A percentile compares a stretch with the other conserved stretches of the same genome.
Evolutionary conservation across 768 basidiomycete genomes (phyloP).

Genomic region (Amanita brunnescens): DNA sequence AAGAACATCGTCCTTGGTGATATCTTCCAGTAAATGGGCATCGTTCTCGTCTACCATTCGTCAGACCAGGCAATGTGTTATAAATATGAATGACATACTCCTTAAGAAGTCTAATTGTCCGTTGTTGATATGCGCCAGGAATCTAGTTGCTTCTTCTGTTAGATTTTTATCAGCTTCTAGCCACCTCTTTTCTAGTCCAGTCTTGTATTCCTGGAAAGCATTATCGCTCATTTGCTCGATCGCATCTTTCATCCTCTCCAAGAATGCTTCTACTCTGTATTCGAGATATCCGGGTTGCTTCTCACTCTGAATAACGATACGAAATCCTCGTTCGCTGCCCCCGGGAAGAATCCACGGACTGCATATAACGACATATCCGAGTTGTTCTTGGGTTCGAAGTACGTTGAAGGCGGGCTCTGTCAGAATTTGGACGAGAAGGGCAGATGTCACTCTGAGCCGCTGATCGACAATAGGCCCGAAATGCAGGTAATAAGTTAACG

Average conservation of each 20-base stretch:
- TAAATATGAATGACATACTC: constrained; percentile 39
- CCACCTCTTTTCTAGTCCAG: constrained; percentile 71
- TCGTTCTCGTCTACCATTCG: constrained; percentile 56
- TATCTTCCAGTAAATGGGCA: constrained; percentile 47
- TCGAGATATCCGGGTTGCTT: constrained; percentile 74
- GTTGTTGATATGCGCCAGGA: constrained; percentile 61
- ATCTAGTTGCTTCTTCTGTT: constrained; percentile 64
- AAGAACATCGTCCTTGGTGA: constrained; percentile 72
- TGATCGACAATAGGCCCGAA: constrained; percentile 63
- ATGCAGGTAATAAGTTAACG: constrained; percentile 79
- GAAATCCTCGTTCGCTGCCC: constrained; percentile 64
- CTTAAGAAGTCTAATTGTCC: constrained; percentile 84
- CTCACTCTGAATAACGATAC: constrained; percentile 87
- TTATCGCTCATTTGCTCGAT: constrained; percentile 62
- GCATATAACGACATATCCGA: constrained; percentile 85
- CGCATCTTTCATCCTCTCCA: constrained; percentile 59
- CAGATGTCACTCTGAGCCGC: constrained; percentile 52
- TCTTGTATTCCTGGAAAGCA: constrained; percentile 74
- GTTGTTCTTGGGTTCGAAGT: constrained; percentile 88
- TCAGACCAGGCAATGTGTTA: constrained; percentile 7
- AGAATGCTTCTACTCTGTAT: constrained; percentile 80
- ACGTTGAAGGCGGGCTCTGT: constrained; percentile 89
- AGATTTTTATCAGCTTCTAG: constrained; percentile 86
- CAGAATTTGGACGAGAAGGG: constrained; percentile 76
- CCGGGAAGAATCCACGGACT: constrained; percentile 48